Evolutionary conservation across 2,329 filamentous ascomycete genomes (phyloP), one percentile per base, ranked within the genome.

Genomic region (Coniosporium tulheliwenetii): DNA sequence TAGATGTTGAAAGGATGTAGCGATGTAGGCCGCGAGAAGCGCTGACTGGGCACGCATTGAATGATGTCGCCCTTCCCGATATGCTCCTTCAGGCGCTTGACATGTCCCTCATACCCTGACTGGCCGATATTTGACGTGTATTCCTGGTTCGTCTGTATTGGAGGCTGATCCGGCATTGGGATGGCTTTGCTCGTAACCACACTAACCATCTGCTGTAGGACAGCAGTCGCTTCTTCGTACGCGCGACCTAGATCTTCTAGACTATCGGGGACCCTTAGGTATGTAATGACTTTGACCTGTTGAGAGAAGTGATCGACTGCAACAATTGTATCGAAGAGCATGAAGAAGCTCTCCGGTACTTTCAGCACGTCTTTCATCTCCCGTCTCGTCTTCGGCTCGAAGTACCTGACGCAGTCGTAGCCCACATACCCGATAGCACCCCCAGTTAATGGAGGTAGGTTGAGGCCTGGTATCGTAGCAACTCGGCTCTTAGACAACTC

Each of bases 1-100:
- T 96, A 98, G 53, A 98, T 84, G 67, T 96, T 98, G 71, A 96
- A 98, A 0, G 91, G 89, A 60, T 98, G 91, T 36, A 98, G 69
- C 42, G 76, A 78, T 2, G 91, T 98, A 10, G 87, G 87, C 26
- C 89, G 76, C 7, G 87, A 80, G 56, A 96, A 84, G 40, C 91
- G 78, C 64, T 98, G 91, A 35, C 86, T 95, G 1, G 91, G 91
- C 12, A 98, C 91, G 1, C 86, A 85, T 61, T 98, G 91, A 63
- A 98, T 96, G 57, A 98, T 96, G 66, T 96, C 86, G 50, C 91
- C 91, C 46, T 75, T 73, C 51, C 77, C 73, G 51, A 98, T 96
- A 67, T 96, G 89, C 62, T 85, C 71, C 68, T 96, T 96, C 44
- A 98, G 70, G 37, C 65, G 69, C 16, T 74, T 79, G 41, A 98